Evolutionary conservation across 768 basidiomycete genomes (phyloP).

Genomic region (Pleurotus salmoneostramineus): DNA sequence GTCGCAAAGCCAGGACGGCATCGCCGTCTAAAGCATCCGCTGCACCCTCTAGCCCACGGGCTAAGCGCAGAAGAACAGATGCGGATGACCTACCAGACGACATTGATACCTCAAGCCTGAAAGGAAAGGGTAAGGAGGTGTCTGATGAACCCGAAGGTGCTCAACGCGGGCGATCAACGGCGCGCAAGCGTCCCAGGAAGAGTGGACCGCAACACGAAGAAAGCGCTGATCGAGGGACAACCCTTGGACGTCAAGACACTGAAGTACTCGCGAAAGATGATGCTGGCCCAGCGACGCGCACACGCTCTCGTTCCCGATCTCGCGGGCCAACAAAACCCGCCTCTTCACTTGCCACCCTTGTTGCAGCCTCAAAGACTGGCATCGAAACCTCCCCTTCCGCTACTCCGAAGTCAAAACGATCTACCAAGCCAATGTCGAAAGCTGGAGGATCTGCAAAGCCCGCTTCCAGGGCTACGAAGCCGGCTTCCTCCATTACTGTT

Average conservation of each 20-base stretch:
- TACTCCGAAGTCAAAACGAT: neutral
- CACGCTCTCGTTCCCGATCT: constrained; percentile 3
- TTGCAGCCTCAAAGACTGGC: neutral
- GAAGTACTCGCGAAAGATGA: neutral
- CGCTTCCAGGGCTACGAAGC: neutral
- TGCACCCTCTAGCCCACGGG: neutral
- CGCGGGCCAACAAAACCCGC: neutral
- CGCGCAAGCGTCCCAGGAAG: neutral
- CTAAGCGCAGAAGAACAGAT: neutral
- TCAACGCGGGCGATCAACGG: neutral
- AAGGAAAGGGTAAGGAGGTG: neutral
- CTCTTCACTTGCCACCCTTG: neutral
- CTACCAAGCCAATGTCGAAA: neutral
- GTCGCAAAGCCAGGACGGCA: neutral
- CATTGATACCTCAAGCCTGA: neutral
- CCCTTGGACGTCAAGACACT: neutral
- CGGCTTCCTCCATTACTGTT: neutral
- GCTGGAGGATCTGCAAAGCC: neutral
- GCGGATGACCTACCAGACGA: neutral
- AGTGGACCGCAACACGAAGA: neutral
- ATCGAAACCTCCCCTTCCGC: neutral
- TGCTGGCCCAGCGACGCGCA: neutral
- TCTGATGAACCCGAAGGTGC: neutral
- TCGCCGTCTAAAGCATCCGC: neutral
- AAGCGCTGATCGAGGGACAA: neutral